phyloP scores from a whole-genome alignment of 2,329 filamentous ascomycete species.

The Tympanopsis confertula region DNA sequence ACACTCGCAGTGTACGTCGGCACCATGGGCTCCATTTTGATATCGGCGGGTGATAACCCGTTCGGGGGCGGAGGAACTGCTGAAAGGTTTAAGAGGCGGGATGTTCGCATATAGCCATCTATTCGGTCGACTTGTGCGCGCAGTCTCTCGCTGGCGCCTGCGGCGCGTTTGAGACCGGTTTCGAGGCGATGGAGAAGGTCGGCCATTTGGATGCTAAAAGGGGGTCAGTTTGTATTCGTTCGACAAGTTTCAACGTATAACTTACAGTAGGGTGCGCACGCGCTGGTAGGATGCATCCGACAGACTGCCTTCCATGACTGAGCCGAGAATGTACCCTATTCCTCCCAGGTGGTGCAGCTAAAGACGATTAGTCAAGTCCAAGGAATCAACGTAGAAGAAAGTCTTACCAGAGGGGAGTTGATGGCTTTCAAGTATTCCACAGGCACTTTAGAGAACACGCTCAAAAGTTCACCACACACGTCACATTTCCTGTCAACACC shows the following conservation, averaged over 20 bases:
- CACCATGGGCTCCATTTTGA: neutral
- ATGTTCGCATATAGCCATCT: neutral
- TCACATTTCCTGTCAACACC: conserved; percentile 16
- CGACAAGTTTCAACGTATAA: no score
- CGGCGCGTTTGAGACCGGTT: neutral
- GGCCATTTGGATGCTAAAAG: neutral
- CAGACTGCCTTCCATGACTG: conserved; percentile 17
- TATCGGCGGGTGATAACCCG: neutral
- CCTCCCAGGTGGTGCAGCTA: conserved; percentile 15
- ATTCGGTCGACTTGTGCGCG: neutral
- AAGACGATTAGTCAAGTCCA: no score
- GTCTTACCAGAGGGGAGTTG: conserved; percentile 17
- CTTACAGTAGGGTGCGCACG: conserved; percentile 13
- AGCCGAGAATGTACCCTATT: conserved; percentile 19
- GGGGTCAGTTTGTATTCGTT: no score
- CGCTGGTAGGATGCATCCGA: conserved; percentile 13
- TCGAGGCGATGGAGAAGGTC: neutral
- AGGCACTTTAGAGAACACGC: conserved; percentile 13
- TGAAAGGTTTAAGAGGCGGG: neutral
- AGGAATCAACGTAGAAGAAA: no score
- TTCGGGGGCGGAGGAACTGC: neutral
- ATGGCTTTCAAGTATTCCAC: conserved; percentile 15
- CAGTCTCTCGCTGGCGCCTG: neutral
- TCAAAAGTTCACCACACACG: conserved; percentile 16
- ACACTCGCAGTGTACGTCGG: no score